Conservation (phyloP, 306 rosid genomes). For the Cucumis hystrix region DNA sequence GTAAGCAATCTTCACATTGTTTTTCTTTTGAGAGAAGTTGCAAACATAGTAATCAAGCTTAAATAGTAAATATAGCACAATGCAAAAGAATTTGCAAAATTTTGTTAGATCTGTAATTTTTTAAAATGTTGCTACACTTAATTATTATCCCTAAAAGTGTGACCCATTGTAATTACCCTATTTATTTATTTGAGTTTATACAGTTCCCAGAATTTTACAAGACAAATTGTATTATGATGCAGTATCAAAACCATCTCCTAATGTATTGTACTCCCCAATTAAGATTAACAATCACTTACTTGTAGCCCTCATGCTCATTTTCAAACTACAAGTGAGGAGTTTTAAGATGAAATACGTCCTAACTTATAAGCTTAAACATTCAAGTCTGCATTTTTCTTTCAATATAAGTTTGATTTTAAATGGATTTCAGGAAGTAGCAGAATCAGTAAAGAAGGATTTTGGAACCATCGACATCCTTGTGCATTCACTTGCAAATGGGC, state of each 20-base stretch:
- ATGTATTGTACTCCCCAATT: neutral
- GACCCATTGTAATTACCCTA: too few relatives aligned
- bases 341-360: neutral
- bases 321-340: neutral
- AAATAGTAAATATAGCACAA: too few relatives aligned
- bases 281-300: neutral
- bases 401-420: neutral
- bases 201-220: neutral
- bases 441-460: conserved; percentile 72
- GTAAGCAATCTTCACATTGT: too few relatives aligned
- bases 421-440: conserved; percentile 64
- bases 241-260: neutral
- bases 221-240: neutral
- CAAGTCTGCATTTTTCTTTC: neutral
- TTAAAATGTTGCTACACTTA: too few relatives aligned
- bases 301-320: neutral
- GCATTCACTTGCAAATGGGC: conserved; percentile 97
- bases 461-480: conserved; percentile 97
- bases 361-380: neutral
- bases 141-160: too few relatives aligned
- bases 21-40: too few relatives aligned
- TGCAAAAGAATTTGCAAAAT: too few relatives aligned
- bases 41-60: too few relatives aligned
- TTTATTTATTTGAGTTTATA: neutral
- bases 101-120: too few relatives aligned